A percentile compares a stretch with the other conserved stretches of the same genome.
These are phyloP conservation scores for Trypethelium eluteriae DNA, from an alignment of 495 filamentous ascomycete species.

Conservation along the genomic window DNA sequence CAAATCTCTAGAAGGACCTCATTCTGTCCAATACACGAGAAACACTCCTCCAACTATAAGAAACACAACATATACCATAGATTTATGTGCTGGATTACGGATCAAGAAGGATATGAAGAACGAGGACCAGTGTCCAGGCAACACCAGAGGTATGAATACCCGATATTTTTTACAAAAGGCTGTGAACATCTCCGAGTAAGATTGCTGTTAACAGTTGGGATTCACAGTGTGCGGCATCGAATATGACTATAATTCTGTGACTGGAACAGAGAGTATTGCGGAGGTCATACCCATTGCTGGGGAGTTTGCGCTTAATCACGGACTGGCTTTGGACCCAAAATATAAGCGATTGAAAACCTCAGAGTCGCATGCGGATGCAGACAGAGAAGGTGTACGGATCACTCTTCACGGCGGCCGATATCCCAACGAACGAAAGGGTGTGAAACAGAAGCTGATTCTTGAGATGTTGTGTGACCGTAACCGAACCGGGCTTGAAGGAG, in stretches of 20 bases:
- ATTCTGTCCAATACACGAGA: conserved; percentile 55
- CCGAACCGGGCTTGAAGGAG: conserved; percentile 59
- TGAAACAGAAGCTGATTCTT: conserved; percentile 57
- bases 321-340: conserved; percentile 51
- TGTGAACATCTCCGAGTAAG: background rate
- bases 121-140: conserved; percentile 51
- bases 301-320: conserved; percentile 48
- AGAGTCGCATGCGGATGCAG: conserved; percentile 48
- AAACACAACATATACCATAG: conserved; percentile 84
- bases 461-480: conserved; percentile 75
- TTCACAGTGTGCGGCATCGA: conserved; percentile 71
- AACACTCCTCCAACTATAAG: conserved; percentile 40
- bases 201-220: conserved; percentile 11
- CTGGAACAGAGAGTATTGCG: conserved; percentile 39
- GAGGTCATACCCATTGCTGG: conserved; percentile 68
- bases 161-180: no score
- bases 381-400: conserved; percentile 60
- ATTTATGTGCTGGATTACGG: conserved; percentile 65
- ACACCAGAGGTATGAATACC: conserved; percentile 49
- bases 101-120: conserved; percentile 42
- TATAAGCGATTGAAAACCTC: conserved; percentile 54
- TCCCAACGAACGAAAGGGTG: conserved; percentile 35
- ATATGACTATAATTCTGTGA: conserved; percentile 40
- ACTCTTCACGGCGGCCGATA: conserved; percentile 63
- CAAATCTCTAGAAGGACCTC: conserved; percentile 59